phyloP scores from a whole-genome alignment of 768 basidiomycete species.

The Rhodotorula kratochvilovae region DNA sequence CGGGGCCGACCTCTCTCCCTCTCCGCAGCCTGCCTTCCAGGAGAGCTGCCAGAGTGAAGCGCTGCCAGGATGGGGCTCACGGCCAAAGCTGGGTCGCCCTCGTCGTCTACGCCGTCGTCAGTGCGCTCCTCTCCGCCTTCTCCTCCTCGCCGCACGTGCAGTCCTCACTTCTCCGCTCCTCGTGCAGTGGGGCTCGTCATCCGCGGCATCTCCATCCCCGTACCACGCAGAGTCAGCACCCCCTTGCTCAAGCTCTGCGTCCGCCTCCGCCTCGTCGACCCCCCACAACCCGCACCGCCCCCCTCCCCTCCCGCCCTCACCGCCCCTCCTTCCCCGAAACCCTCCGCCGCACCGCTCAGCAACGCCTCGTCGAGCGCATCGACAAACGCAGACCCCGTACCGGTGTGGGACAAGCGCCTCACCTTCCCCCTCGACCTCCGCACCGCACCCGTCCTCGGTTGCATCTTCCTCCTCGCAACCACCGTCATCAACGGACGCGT shows the following conservation, averaged over 20 bases:
- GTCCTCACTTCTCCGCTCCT: background rate
- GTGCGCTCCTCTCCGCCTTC: background rate
- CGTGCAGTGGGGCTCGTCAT: constrained; percentile 37
- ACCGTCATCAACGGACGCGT: constrained; percentile 51
- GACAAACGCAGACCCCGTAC: background rate
- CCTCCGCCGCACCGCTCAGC: background rate
- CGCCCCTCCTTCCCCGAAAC: background rate
- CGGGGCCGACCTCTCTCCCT: too few species aligned
- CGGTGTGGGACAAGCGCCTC: constrained; percentile 9
- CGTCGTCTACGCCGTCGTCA: constrained; percentile 12
- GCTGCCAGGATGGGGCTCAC: background rate
- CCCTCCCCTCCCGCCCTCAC: background rate
- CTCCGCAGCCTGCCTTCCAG: too few species aligned
- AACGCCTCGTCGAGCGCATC: too few species aligned
- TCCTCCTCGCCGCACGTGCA: background rate
- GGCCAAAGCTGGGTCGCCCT: constrained; percentile 5
- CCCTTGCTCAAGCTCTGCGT: background rate
- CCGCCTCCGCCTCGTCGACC: constrained; percentile 31
- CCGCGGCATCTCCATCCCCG: constrained; percentile 26
- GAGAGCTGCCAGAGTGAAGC: too few species aligned
- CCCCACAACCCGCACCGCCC: background rate
- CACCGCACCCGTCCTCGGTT: constrained; percentile 51
- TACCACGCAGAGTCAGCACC: constrained; percentile 1
- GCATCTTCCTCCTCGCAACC: constrained; percentile 49
- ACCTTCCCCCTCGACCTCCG: constrained; percentile 40